phyloP scores from a whole-genome alignment of 2,329 filamentous ascomycete species.

The Orbilia oligospora region DNA sequence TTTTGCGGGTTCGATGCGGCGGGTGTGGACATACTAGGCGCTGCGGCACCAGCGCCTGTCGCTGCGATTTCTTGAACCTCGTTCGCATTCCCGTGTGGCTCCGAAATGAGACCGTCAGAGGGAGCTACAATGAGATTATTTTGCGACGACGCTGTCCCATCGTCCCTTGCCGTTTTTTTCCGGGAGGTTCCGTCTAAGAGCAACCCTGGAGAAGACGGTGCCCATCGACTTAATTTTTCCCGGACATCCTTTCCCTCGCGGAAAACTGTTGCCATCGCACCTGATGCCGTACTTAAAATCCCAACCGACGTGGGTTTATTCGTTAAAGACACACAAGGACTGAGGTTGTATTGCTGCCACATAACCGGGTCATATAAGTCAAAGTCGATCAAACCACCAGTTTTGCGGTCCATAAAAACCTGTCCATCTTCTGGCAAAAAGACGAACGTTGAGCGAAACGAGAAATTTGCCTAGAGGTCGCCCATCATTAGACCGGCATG shows the following conservation, averaged over 20 bases:
- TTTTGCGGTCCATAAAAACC: conserved; percentile 87
- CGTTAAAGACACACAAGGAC: conserved; percentile 78
- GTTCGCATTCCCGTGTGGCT: conserved; percentile 63
- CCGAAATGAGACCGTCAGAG: conserved; percentile 63
- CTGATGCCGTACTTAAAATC: conserved; percentile 50
- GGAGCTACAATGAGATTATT: conserved; percentile 64
- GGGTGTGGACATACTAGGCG: conserved; percentile 55
- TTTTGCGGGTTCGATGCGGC: conserved; percentile 25
- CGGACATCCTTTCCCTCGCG: conserved; percentile 48
- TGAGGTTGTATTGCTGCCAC: conserved; percentile 84
- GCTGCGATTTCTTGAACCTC: conserved; percentile 62
- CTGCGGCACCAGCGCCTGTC: conserved; percentile 55
- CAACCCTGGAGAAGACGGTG: conserved; percentile 36
- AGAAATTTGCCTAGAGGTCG: conserved; percentile 80
- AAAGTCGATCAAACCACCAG: conserved; percentile 82
- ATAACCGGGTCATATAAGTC: conserved; percentile 85
- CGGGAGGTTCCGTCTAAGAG: conserved; percentile 57
- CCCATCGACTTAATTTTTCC: conserved; percentile 51
- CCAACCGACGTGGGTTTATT: conserved; percentile 59
- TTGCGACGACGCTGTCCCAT: conserved; percentile 64
- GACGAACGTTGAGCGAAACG: conserved; percentile 85
- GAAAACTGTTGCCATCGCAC: conserved; percentile 43
- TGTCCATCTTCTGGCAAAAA: conserved; percentile 88
- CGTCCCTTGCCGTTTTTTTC: conserved; percentile 59
- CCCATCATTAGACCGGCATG: background rate